These are phyloP conservation scores for Piromyces finnis DNA, from an alignment of 192 early-diverging fungal genomes.

Conservation along the genomic window DNA sequence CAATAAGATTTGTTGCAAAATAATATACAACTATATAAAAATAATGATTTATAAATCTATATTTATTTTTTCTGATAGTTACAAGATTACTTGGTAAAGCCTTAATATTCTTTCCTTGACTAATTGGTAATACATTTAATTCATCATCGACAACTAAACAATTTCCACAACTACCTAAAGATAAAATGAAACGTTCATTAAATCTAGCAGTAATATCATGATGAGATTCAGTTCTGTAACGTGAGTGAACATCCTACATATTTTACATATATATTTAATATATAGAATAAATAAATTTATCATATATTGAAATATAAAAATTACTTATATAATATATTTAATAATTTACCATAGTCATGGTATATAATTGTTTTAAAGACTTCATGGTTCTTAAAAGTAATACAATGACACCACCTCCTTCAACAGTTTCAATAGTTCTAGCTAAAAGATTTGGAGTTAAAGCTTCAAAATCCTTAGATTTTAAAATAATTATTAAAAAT, in stretches of 20 bases:
- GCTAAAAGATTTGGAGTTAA: conserved; percentile 93
- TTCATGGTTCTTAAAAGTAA: conserved; percentile 87
- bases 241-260: conserved; percentile 70
- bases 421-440: conserved; percentile 93
- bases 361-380: conserved; percentile 91
- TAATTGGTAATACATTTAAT: conserved; percentile 89
- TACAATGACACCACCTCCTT: conserved; percentile 89
- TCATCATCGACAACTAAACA: conserved; percentile 96
- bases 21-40: too few relatives aligned
- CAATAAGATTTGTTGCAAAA: too few relatives aligned
- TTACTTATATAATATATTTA: too few relatives aligned
- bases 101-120: conserved; percentile 83
- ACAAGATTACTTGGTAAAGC: conserved; percentile 42
- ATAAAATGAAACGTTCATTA: conserved; percentile 95
- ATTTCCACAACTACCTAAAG: conserved; percentile 65
- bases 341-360: conserved; percentile 75
- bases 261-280: background rate
- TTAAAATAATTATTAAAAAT: too few relatives aligned
- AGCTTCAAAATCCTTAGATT: conserved; percentile 95
- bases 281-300: too few relatives aligned
- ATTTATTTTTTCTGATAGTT: conserved; percentile 18
- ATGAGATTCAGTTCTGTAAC: conserved; percentile 88
- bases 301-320: too few relatives aligned
- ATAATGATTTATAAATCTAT: background rate
- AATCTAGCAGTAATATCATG: conserved; percentile 87